Conservation (phyloP, 805 yeast species). For the Wickerhamia fluorescens region DNA sequence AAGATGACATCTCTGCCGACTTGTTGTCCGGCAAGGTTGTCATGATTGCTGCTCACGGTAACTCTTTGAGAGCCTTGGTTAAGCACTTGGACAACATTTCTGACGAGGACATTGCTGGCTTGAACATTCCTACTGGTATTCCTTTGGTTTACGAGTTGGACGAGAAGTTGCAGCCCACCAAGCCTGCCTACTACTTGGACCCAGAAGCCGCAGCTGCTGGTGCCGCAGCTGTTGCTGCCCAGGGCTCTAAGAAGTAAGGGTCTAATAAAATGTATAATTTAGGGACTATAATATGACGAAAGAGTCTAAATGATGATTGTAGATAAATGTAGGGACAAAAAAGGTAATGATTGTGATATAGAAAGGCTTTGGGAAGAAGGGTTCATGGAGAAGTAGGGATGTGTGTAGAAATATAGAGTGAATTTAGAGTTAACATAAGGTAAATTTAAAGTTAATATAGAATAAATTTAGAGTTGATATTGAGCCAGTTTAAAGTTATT, state of each 20-base stretch:
- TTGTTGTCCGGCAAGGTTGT: constrained; percentile 85
- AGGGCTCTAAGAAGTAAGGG: constrained; percentile 51
- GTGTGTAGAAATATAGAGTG: no score
- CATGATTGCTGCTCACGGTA: constrained; percentile 94
- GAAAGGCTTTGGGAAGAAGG: no score
- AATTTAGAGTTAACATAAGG: not conserved
- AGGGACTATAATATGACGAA: not conserved
- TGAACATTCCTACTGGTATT: constrained; percentile 97
- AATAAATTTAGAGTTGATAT: no score
- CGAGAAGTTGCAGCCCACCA: constrained; percentile 76
- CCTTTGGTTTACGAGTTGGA: constrained; percentile 97
- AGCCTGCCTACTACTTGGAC: constrained; percentile 93
- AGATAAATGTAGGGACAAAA: not conserved
- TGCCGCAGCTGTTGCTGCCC: constrained; percentile 98
- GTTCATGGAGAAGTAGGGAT: no score
- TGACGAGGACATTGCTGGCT: constrained; percentile 85
- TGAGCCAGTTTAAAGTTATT: no score
- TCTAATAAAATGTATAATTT: not conserved
- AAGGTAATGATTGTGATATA: no score
- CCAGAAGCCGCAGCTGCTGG: constrained; percentile 99
- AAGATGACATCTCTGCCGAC: constrained; percentile 81
- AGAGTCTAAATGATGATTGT: not conserved
- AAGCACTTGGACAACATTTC: constrained; percentile 92
- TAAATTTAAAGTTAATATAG: no score
- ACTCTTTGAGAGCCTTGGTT: constrained; percentile 94